Evolutionary conservation across 2,329 filamentous ascomycete genomes (phyloP), one percentile per base, ranked within the genome.

Genomic region (Ceratocystis papillata): DNA sequence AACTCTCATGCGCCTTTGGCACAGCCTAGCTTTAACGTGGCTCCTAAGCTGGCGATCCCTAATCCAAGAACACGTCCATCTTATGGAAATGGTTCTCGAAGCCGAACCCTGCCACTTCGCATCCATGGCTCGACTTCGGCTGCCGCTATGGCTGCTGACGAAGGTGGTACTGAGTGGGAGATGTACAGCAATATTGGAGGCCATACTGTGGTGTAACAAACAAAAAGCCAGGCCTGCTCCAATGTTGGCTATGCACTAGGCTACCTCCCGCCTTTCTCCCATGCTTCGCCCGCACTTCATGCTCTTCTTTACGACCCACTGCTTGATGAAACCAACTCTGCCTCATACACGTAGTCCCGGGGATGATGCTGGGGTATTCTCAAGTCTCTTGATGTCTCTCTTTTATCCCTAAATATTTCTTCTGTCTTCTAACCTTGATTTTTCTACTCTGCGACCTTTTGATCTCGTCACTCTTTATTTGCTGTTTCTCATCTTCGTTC

Each of bases 151-250:
- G 28, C 33, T 33, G 70, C 71, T 22, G 70, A 70, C 41, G 69
- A 71, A 22, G 70, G 70, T 37, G 70, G 74, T 66, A 73, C 76
- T 2, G 75, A 75, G 3, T 81, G 78, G 78, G 78, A 78, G 69
- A 77, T 79, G 70, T 80, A 78, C 68, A 73, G 74, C 33, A 77
- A 79, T 12, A 70, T 81, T 3, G 79, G 79, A 44, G 79, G 79
- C 5, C 60, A 65, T 30, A 67, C 60, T 5, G 63, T 61, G 17
- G 41, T 65, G 53, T 65, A 46, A 67, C 37, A 41, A 41, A 37
- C 33, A 10, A 41, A 12, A 3, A 41, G 1, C 10, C 10, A 12
- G 37, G 37, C 10, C 37, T 12, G 37, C 37, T 41, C 37, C 3
- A 41, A 41, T 41, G 8, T 41, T 41, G 37, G 10, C 37, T 41